phyloP scores from a whole-genome alignment of 257 asterid genomes.

The Asclepias syriaca region DNA sequence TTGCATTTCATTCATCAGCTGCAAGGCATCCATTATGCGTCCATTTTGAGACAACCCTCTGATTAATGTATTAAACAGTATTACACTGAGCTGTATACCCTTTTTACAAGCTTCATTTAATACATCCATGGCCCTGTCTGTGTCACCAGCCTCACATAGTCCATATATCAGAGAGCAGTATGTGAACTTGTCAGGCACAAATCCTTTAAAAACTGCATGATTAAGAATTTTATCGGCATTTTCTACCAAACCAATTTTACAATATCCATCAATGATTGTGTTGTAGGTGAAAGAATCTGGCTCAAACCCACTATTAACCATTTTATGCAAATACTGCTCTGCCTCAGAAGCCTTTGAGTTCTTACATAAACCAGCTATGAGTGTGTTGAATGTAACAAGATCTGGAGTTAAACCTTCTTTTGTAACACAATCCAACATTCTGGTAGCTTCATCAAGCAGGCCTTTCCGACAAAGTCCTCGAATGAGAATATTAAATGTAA shows the following conservation, averaged over 20 bases:
- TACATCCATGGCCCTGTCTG: conserved; percentile 51
- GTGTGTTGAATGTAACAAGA: conserved; percentile 74
- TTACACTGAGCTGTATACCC: conserved; percentile 48
- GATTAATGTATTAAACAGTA: conserved; percentile 61
- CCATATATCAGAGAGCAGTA: conserved; percentile 70
- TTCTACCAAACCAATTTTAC: conserved; percentile 59
- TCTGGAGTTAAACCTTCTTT: conserved; percentile 61
- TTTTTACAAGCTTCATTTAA: conserved; percentile 48
- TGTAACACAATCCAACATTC: conserved; percentile 45
- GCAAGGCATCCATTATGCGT: conserved; percentile 62
- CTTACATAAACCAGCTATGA: conserved; percentile 81
- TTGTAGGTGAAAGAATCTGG: conserved; percentile 85
- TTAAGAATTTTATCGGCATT: conserved; percentile 59
- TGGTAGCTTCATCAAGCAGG: conserved; percentile 49
- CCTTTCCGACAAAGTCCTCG: conserved; percentile 80
- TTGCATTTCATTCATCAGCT: conserved; percentile 68
- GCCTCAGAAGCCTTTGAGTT: conserved; percentile 69
- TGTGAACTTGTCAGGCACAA: conserved; percentile 76
- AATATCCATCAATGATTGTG: conserved; percentile 70
- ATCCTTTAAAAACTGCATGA: conserved; percentile 68
- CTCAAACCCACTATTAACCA: conserved; percentile 66
- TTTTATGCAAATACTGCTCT: conserved; percentile 61
- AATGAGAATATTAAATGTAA: conserved; percentile 69
- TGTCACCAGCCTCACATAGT: conserved; percentile 66
- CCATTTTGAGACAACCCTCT: conserved; percentile 69